Conservation (phyloP, 1,284 basidiomycete genomes). For the Cutaneotrichosporon sp. region DNA sequence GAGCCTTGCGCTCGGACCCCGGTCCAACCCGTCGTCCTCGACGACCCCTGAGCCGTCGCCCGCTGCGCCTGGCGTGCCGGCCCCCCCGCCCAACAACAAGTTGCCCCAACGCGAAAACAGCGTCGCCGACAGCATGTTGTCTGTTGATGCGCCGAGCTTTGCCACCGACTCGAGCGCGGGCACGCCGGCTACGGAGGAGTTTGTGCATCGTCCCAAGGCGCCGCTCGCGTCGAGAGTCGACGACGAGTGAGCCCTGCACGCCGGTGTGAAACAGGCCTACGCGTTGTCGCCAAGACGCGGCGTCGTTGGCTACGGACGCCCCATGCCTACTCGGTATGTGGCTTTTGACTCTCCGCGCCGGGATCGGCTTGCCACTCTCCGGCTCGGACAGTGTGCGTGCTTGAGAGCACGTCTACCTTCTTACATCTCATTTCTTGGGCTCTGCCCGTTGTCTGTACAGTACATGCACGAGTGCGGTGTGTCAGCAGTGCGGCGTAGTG, state of each 20-base stretch:
- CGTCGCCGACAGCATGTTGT: background rate
- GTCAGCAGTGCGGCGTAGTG: too few species aligned
- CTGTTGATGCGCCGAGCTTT: conserved; percentile 2
- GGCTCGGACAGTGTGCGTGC: too few species aligned
- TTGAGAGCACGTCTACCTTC: background rate
- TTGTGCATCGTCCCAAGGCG: background rate
- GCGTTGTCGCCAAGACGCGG: too few species aligned
- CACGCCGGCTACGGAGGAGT: background rate
- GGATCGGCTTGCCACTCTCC: too few species aligned
- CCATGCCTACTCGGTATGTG: too few species aligned
- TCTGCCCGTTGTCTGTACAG: conserved; percentile 4
- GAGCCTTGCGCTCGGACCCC: background rate
- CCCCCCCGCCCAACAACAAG: background rate
- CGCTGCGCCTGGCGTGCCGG: background rate
- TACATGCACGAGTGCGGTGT: background rate
- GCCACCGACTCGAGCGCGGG: background rate
- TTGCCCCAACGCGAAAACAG: background rate
- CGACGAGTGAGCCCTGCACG: conserved; percentile 4
- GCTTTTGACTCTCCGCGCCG: too few species aligned
- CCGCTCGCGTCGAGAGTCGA: conserved; percentile 8
- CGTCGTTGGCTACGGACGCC: too few species aligned
- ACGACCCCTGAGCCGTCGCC: background rate
- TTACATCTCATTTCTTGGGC: conserved; percentile 1
- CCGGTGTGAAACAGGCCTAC: too few species aligned
- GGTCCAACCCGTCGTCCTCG: background rate